phyloP scores from a whole-genome alignment of 495 filamentous ascomycete species.

The Aspergillus panamensis region DNA sequence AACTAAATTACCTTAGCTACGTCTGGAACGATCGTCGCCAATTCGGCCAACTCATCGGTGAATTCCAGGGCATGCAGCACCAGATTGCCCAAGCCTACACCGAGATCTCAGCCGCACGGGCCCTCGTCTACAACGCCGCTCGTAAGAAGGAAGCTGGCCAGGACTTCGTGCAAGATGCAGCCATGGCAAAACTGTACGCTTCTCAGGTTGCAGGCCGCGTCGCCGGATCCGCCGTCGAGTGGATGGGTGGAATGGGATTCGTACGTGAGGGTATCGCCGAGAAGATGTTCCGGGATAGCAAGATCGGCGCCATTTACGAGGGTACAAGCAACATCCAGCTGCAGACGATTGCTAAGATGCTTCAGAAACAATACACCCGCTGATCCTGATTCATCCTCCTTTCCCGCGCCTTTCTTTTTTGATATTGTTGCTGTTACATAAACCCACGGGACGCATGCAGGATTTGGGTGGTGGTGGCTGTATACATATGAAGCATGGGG shows the following conservation, averaged over 20 bases:
- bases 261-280: slow-evolving; percentile 94
- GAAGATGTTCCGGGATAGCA: slow-evolving; percentile 97
- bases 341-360: slow-evolving; percentile 87
- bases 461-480: not conserved
- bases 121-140: slow-evolving; percentile 93
- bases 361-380: slow-evolving; percentile 62
- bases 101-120: slow-evolving; percentile 86
- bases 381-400: not conserved
- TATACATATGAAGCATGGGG: not conserved
- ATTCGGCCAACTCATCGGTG: slow-evolving; percentile 87
- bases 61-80: slow-evolving; percentile 99
- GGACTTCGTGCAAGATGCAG: slow-evolving; percentile 90
- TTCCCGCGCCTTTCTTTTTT: not conserved
- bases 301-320: slow-evolving; percentile 99
- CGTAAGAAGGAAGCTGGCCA: slow-evolving; percentile 97
- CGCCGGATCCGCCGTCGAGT: slow-evolving; percentile 83
- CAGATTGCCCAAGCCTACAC: slow-evolving; percentile 96
- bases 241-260: slow-evolving; percentile 99
- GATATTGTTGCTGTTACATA: not conserved
- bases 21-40: slow-evolving; percentile 98
- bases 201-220: slow-evolving; percentile 91
- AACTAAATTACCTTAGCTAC: slow-evolving; percentile 46
- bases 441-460: not conserved
- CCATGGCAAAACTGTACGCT: slow-evolving; percentile 96
- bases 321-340: slow-evolving; percentile 84